Evolutionary conservation across 805 yeast species (phyloP).

Genomic region (Ogataea paradorogensis): DNA sequence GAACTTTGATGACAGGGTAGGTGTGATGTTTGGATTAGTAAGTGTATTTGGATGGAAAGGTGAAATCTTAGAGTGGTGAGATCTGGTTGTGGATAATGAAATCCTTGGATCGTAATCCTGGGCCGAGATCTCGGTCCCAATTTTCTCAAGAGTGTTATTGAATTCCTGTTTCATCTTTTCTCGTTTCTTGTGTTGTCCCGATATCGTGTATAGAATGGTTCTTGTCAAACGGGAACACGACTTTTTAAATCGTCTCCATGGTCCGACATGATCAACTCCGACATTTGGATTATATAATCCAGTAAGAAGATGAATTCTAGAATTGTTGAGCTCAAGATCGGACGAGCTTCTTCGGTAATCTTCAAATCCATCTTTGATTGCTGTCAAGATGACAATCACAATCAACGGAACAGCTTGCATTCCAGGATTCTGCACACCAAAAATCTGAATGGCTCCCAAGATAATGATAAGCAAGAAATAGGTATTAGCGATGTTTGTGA

Average conservation of each 20-base stretch:
- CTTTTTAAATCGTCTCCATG: conserved; percentile 72
- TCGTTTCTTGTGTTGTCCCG: conserved; percentile 14
- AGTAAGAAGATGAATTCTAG: conserved; percentile 53
- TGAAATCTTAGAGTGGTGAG: conserved; percentile 20
- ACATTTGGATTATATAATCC: conserved; percentile 61
- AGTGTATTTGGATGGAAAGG: conserved; percentile 31
- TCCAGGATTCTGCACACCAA: conserved; percentile 72
- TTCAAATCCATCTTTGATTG: conserved; percentile 74
- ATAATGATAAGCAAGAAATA: conserved; percentile 55
- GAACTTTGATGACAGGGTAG: conserved; percentile 33
- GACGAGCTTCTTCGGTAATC: conserved; percentile 64
- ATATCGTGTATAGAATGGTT: conserved; percentile 1
- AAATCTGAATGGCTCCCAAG: conserved; percentile 60
- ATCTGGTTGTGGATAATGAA: conserved; percentile 17
- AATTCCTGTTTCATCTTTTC: conserved; percentile 1
- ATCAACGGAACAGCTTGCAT: conserved; percentile 78
- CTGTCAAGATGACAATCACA: conserved; percentile 73
- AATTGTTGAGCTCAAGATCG: conserved; percentile 67
- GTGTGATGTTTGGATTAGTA: conserved; percentile 30
- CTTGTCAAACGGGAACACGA: conserved; percentile 35
- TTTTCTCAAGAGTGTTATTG: conserved; percentile 12
- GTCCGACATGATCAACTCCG: conserved; percentile 47
- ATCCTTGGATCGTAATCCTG: conserved; percentile 3
- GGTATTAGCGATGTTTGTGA: conserved; percentile 57
- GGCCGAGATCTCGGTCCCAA: conserved; percentile 3